Evolutionary conservation across 2,329 filamentous ascomycete species (phyloP), one percentile per base, ranked within the genome.

Genomic region (Aspergillus novofumigatus): DNA sequence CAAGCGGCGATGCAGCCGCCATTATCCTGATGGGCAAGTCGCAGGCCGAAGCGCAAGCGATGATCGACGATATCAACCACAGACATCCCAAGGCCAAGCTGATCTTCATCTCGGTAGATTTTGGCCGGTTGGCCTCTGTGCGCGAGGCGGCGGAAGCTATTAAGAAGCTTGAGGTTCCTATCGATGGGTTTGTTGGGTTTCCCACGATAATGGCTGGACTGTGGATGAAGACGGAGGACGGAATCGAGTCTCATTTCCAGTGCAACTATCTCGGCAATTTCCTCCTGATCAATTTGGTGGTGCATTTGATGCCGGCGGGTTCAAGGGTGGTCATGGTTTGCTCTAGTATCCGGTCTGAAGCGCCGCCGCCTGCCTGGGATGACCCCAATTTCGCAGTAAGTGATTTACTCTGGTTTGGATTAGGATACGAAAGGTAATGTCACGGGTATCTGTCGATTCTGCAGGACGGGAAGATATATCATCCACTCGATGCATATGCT

Each of bases 1-100:
- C 70, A 4, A 59, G 65, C 48, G 65, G 58, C 38, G 59, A 65
- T 7, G 68, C 70, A 21, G 62, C 59, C 17, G 63, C 60, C 26
- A 59, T 73, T 29, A 67, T 72, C 44, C 66, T 68, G 51, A 62
- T 68, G 5, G 70, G 68, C 42, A 62, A 60, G 28, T 67, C 65
- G 2, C 61, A 65, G 42, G 26, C 53, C 9, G 65, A 67, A n/a
- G 50, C 67, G 3, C 63, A 71, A 42, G 59, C 64, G 0, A 56
- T 68, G 52, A 65, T 70, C 29, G 59, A 67, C 29, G 58, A 62
- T 10, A 60, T 67, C 28, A 63, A 62, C 50, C 59, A 58, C 35
- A 66, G 63, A 38, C 56, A 63, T 44, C 60, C 59, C 2, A 49
- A 57, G 23, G 62, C 60, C 2, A 63, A 66, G 4, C 60, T 66